Evolutionary conservation across 2,329 filamentous ascomycete genomes (phyloP), one percentile per base, ranked within the genome.

Genomic region (Cladosporium austrohemisphaericum): DNA sequence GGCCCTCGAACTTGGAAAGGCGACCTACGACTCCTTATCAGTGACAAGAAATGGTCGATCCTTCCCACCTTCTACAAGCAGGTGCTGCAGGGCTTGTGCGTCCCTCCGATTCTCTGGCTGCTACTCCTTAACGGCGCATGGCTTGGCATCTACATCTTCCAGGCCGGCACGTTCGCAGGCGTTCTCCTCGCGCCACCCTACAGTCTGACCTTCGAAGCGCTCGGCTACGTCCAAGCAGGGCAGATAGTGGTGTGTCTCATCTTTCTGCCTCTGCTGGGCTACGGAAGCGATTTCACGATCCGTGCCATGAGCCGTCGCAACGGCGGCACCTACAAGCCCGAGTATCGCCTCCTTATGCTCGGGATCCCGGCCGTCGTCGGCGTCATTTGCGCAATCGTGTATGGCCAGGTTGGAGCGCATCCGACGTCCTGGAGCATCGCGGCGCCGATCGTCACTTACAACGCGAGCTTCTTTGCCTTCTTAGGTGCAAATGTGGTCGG

Each of bases 401-500:
- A 37, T 7, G 35, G 35, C 35, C 35, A 37, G 16, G 35, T 37
- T 6, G 35, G 64, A 1, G 66, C 60, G 13, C 56, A 69, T 51
- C 69, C 69, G 0, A 55, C 61, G 3, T 36, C 63, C 1, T 68
- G 60, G 40, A 64, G 68, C 51, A 68, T 65, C 65, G 67, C 67
- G 33, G 49, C 57, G 11, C 57, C 65, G 44, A 65, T 66, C 0
- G 66, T 60, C 36, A 53, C 52, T 13, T 57, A 57, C 40, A 53
- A 57, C 1, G 61, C 55, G 3, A 66, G 66, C 53, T 66, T 66
- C 41, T 69, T 70, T 36, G 54, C 57, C 28, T 69, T 69, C 37
- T 55, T 70, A 8, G 66, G 69, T 1, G 66, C 65, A 5, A 74
- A 73, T 49, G 71, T 72, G 43, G 67, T 69, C 4, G 68, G 64